Evolutionary conservation across 352 stramenopile genomes (phyloP), one percentile per base, ranked within the genome.

Genomic region (Lagenidium giganteum): DNA sequence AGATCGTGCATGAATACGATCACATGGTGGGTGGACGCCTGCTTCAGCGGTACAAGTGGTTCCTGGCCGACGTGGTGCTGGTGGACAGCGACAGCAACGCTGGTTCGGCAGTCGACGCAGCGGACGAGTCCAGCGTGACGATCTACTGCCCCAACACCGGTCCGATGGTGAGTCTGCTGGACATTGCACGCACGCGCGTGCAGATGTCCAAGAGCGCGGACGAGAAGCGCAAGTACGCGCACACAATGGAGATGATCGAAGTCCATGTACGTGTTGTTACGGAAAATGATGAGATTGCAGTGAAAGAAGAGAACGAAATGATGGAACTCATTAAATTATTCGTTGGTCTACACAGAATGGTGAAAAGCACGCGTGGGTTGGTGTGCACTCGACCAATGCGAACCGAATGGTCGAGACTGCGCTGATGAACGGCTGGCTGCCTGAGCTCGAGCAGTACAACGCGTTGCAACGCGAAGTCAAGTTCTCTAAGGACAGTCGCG

Each of bases 231-330:
- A 93, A 93, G 46, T 93, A 93, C 49, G 56, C 61, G 11, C 85
- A 93, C 52, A 93, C 81, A 23, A 64, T 93, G 33, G 81, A 93
- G 56, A 88, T 89, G 70, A 81, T 93, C 35, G 64, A 80, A 56
- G 64, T 93, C 48, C 47, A 88, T 40, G 81, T 93, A 82, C 25
- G 71, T 64, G 17, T 51, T 11, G 6, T 12, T 30, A 39, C 26
- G 8, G 6, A 40, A 34, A 1, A 16, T 36, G 16, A 21, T 40
- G 16, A n/a, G 8, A 8, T 47, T 14, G 8, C 5, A 18, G 24
- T 11, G 21, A 22, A 6, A 22, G 30, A 31, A 51, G 30, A 24
- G 20, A 11, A 7, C 4, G 5, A 17, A 5, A 29, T 16, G 14
- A 12, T 23, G 14, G 17, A 34, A 34, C 25, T 53, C 46, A n/a